These are phyloP conservation scores for Aspergillus carlsbadensis DNA, from an alignment of 495 filamentous ascomycete species.

Conservation along the genomic window DNA sequence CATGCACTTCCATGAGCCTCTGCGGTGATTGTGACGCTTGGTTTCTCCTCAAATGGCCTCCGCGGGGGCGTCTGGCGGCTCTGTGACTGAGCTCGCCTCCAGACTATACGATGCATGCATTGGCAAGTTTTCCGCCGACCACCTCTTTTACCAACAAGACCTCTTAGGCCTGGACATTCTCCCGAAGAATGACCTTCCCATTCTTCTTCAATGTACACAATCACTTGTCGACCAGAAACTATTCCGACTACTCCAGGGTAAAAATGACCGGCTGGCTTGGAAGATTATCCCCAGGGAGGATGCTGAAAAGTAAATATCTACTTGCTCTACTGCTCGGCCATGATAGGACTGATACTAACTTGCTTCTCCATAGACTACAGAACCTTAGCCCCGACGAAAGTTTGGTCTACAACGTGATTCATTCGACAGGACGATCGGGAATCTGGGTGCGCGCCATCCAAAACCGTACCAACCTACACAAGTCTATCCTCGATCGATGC, in stretches of 20 bases:
- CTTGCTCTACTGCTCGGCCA: neutral
- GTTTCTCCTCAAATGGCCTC: slow-evolving; percentile 28
- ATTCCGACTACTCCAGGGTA: slow-evolving; percentile 56
- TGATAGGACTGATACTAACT: neutral
- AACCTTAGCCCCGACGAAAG: slow-evolving; percentile 67
- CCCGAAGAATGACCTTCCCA: slow-evolving; percentile 54
- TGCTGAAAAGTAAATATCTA: slow-evolving; percentile 61
- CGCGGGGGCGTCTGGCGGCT: slow-evolving; percentile 32
- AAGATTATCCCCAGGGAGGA: slow-evolving; percentile 64
- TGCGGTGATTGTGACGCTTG: slow-evolving; percentile 23
- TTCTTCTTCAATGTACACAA: slow-evolving; percentile 62
- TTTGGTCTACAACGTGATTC: slow-evolving; percentile 81
- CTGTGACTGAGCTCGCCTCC: slow-evolving; percentile 40
- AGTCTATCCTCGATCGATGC: slow-evolving; percentile 68
- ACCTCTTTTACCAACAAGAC: slow-evolving; percentile 66
- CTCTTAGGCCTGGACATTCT: slow-evolving; percentile 60
- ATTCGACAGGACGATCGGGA: slow-evolving; percentile 74
- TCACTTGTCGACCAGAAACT: slow-evolving; percentile 64
- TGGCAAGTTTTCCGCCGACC: slow-evolving; percentile 41
- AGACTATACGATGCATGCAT: slow-evolving; percentile 46
- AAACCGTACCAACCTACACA: slow-evolving; percentile 71
- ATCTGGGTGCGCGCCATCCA: slow-evolving; percentile 86
- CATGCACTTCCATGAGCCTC: slow-evolving; percentile 30
- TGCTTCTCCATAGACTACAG: slow-evolving; percentile 55
- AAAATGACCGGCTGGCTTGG: slow-evolving; percentile 61